Base-by-base conservation (phyloP, 2,329 filamentous ascomycete species). In the Geosmithia putterillii region DNA sequence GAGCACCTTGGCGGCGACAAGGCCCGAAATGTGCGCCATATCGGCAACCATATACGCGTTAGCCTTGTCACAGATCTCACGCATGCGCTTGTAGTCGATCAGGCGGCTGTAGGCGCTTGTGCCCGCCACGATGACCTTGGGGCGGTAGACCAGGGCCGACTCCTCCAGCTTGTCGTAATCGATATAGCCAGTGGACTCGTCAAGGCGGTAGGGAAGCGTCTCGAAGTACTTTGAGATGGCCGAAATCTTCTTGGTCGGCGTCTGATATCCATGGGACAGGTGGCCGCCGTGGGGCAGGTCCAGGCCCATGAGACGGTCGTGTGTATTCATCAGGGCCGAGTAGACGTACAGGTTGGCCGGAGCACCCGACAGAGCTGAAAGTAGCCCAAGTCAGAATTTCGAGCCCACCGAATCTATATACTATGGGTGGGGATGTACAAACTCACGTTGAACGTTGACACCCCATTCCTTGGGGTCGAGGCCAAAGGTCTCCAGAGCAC, bases 201-300 rank as follows among this genome's bases (percentile, higher is more conserved):
- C 79, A 44, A 96, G 76, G 46, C 87, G 82, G 72, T 98, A 98
- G 5, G 92, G 92, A 49, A 98, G 71, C 32, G 92, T 98, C 70
- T 98, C 92, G 62, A 98, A 98, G 70, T 98, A 98, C 61, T 94
- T 96, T 45, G 90, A 96, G 51, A 98, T 81, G 56, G 89, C 88
- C n/a, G 90, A 96, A 61, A 98, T 96, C 76, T 89, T 90, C 65
- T 83, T 87, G 43, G 82, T 82, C 3, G 92, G 87, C 18, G 86
- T 96, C 67, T 98, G 92, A 67, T 98, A 98, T 49, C 92, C 92
- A 66, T 98, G 92, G 40, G 86, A 94, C 55, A 98, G 71, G 65
- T 98, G 92, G 47, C 92, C 92, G 51, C 92, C 92, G 61, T 98
- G 92, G 39, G 92, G 92, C 14, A 98, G 78, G 59, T 98, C 92